phyloP scores from a whole-genome alignment of 331 rosid genomes.

The Malus hybrid region DNA sequence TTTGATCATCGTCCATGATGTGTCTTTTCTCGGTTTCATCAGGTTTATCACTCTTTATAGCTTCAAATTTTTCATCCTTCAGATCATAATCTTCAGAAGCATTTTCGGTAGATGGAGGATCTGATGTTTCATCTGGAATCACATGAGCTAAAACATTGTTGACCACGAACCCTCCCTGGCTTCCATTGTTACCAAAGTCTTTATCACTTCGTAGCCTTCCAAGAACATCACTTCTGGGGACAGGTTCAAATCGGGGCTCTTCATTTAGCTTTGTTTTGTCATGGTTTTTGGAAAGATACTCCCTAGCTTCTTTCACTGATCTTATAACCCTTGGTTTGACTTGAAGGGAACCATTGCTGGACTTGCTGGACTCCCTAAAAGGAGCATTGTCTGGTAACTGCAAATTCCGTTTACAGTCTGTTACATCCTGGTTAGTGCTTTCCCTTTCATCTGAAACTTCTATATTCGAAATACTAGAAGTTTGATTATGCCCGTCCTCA shows the following conservation, averaged over 20 bases:
- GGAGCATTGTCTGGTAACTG: slow-evolving; percentile 21
- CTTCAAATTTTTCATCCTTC: slow-evolving; percentile 28
- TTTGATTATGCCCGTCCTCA: slow-evolving; percentile 16
- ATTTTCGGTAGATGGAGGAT: slow-evolving; percentile 24
- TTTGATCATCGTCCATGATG: slow-evolving; percentile 17
- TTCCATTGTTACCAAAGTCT: slow-evolving; percentile 14
- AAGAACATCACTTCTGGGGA: slow-evolving; percentile 22
- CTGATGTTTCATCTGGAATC: slow-evolving; percentile 27
- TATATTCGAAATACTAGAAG: slow-evolving; percentile 14
- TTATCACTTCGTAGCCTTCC: slow-evolving; percentile 26
- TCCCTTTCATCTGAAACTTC: slow-evolving; percentile 25
- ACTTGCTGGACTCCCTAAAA: slow-evolving; percentile 25
- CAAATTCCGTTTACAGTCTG: slow-evolving; percentile 15
- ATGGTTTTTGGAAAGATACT: slow-evolving; percentile 54
- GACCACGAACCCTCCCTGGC: slow-evolving; percentile 18
- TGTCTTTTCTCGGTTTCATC: slow-evolving; percentile 18
- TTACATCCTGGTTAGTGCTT: slow-evolving; percentile 19
- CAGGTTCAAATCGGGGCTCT: slow-evolving; percentile 16
- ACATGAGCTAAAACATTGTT: slow-evolving; percentile 11
- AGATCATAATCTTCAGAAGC: slow-evolving; percentile 25
- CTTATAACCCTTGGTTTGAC: slow-evolving; percentile 56
- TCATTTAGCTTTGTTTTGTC: slow-evolving; percentile 29
- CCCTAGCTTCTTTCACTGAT: slow-evolving; percentile 82
- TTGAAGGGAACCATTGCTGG: slow-evolving; percentile 21
- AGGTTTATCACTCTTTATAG: slow-evolving; percentile 19